phyloP scores from a whole-genome alignment of 495 filamentous ascomycete genomes.

The Hamigera avellanea region DNA sequence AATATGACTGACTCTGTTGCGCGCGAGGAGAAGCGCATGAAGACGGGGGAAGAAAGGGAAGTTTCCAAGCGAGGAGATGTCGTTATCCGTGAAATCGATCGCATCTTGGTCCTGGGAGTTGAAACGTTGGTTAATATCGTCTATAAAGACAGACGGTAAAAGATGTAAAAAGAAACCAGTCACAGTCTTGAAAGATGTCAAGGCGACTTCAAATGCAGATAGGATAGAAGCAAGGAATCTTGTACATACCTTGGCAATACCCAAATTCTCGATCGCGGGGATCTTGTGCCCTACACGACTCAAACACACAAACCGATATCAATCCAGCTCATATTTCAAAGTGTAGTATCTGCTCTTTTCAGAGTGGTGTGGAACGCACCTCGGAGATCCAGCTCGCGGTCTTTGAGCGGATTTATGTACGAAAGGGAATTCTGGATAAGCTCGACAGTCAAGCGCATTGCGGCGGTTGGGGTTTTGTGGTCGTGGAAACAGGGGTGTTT shows the following conservation, averaged over 20 bases:
- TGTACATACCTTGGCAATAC: slow-evolving; percentile 72
- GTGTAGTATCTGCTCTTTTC: slow-evolving; percentile 99
- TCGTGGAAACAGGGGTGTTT: no score
- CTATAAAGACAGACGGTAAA: no score
- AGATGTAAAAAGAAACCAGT: slow-evolving; percentile 1
- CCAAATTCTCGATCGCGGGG: slow-evolving; percentile 93
- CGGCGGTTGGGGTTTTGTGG: slow-evolving; percentile 14
- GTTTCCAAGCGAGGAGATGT: slow-evolving; percentile 78
- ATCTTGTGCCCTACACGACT: slow-evolving; percentile 87
- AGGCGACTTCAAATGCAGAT: not conserved
- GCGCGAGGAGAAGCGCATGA: slow-evolving; percentile 73
- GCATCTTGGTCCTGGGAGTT: slow-evolving; percentile 63
- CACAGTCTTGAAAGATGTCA: not conserved
- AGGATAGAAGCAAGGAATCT: slow-evolving; percentile 4
- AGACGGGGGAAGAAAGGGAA: slow-evolving; percentile 90
- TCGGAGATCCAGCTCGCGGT: slow-evolving; percentile 98
- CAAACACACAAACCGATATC: slow-evolving; percentile 54
- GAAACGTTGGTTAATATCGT: no score
- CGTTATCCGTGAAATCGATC: slow-evolving; percentile 98
- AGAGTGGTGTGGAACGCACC: slow-evolving; percentile 64
- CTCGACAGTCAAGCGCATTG: slow-evolving; percentile 90
- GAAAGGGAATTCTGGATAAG: slow-evolving; percentile 84
- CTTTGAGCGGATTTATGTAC: slow-evolving; percentile 94
- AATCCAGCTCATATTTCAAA: slow-evolving; percentile 75
- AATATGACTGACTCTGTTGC: slow-evolving; percentile 76